These are phyloP conservation scores for Scedosporium boydii DNA, from an alignment of 2,329 filamentous ascomycete genomes.

Conservation along the genomic window DNA sequence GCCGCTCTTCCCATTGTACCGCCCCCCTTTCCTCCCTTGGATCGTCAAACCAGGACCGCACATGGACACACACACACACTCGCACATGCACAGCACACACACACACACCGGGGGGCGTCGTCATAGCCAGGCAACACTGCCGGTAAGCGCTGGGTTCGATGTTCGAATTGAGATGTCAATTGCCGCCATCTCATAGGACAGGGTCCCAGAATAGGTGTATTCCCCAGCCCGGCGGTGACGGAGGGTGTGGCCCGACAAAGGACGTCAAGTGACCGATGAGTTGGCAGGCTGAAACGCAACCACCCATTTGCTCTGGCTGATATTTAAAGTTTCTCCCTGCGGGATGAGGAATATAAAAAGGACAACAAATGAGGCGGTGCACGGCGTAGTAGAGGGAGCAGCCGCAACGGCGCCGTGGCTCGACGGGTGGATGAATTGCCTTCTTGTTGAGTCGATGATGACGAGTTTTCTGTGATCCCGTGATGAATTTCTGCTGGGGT, in stretches of 20 bases:
- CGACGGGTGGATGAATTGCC: neutral
- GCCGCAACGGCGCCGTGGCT: neutral
- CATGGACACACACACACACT: too few species aligned
- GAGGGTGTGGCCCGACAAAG: neutral
- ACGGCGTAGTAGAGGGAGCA: neutral
- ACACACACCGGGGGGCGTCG: neutral
- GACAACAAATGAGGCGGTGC: neutral
- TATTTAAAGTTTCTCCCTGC: neutral
- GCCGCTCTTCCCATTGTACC: neutral
- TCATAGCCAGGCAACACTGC: neutral
- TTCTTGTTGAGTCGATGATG: neutral
- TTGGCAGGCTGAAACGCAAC: conserved; percentile 1
- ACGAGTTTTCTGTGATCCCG: neutral
- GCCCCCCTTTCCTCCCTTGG: neutral
- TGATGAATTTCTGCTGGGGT: neutral
- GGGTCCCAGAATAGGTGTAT: neutral
- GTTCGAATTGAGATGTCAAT: neutral
- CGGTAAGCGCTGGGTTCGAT: too few species aligned
- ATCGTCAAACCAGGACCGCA: neutral
- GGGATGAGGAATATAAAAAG: too few species aligned
- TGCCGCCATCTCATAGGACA: neutral
- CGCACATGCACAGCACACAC: neutral
- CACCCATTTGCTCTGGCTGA: neutral
- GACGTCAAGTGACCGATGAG: neutral
- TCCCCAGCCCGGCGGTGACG: neutral